These are phyloP conservation scores for Omphalea diandra DNA, from an alignment of 441 rosid species.

Conservation along the genomic window DNA sequence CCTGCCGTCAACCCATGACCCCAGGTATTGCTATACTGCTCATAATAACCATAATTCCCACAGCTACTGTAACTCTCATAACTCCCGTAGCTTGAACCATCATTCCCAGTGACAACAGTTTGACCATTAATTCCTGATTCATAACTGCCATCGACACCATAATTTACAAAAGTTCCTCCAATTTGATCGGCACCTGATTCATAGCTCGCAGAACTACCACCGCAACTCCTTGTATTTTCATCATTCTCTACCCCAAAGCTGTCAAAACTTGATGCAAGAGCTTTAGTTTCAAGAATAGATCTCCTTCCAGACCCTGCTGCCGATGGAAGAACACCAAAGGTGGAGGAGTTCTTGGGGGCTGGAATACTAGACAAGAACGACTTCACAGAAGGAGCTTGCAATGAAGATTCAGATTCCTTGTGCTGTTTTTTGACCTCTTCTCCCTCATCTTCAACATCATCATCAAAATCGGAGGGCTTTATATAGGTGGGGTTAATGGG, in stretches of 20 bases:
- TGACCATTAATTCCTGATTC: conserved; percentile 23
- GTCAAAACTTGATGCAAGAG: conserved; percentile 27
- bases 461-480: conserved; percentile 32
- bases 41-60: conserved; percentile 35
- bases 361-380: conserved; percentile 79
- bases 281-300: conserved; percentile 53
- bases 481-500: conserved; percentile 37
- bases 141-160: background rate
- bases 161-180: conserved; percentile 20
- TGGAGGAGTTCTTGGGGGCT: conserved; percentile 60
- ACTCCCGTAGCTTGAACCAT: conserved; percentile 31
- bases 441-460: conserved; percentile 51
- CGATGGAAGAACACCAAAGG: conserved; percentile 59
- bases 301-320: conserved; percentile 60
- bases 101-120: conserved; percentile 20
- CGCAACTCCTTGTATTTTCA: background rate
- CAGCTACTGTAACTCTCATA: conserved; percentile 30
- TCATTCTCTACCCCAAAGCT: conserved; percentile 5
- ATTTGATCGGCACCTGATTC: conserved; percentile 30
- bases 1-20: conserved; percentile 27
- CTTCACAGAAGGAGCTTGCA: conserved; percentile 41
- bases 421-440: conserved; percentile 35
- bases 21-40: conserved; percentile 39
- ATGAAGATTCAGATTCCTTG: conserved; percentile 26
- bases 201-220: background rate